Evolutionary conservation across 2,329 filamentous ascomycete genomes (phyloP).

Genomic region (Amesomyces nigricolor): DNA sequence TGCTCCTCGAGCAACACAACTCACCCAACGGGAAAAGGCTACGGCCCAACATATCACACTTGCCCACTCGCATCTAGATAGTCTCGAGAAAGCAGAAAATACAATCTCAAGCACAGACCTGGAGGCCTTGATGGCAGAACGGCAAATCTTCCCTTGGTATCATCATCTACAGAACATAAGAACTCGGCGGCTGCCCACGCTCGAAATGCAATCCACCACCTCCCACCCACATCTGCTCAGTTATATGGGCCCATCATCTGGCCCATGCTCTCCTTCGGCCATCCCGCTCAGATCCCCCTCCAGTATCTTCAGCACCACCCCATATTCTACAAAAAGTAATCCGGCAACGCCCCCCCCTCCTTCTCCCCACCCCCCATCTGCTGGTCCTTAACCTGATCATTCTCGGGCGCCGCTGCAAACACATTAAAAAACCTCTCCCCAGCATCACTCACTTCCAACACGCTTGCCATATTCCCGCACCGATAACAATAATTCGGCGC

Average conservation of each 20-base stretch:
- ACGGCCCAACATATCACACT: neutral
- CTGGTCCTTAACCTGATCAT: constrained; percentile 82
- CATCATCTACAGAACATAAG: neutral
- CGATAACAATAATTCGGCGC: constrained; percentile 94
- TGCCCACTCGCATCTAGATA: neutral
- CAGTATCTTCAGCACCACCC: too few relatives aligned
- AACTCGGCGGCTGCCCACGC: too few relatives aligned
- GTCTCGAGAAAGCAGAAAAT: neutral
- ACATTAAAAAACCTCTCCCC: constrained; percentile 97
- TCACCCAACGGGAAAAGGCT: neutral
- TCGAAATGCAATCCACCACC: too few relatives aligned
- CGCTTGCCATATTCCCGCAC: constrained; percentile 95
- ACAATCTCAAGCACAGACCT: neutral
- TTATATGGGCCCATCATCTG: too few relatives aligned
- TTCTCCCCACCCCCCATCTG: constrained; percentile 75
- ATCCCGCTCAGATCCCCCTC: too few relatives aligned
- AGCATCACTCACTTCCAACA: constrained; percentile 89
- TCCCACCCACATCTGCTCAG: too few relatives aligned
- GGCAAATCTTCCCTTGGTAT: constrained; percentile 3
- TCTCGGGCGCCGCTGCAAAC: constrained; percentile 93
- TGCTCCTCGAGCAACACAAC: neutral
- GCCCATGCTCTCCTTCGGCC: too few relatives aligned
- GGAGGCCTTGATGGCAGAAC: neutral
- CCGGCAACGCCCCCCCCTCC: constrained; percentile 60
- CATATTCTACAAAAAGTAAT: constrained; percentile 68